Conservation (phyloP, 768 basidiomycete genomes). For the Lactarius trivialis region DNA sequence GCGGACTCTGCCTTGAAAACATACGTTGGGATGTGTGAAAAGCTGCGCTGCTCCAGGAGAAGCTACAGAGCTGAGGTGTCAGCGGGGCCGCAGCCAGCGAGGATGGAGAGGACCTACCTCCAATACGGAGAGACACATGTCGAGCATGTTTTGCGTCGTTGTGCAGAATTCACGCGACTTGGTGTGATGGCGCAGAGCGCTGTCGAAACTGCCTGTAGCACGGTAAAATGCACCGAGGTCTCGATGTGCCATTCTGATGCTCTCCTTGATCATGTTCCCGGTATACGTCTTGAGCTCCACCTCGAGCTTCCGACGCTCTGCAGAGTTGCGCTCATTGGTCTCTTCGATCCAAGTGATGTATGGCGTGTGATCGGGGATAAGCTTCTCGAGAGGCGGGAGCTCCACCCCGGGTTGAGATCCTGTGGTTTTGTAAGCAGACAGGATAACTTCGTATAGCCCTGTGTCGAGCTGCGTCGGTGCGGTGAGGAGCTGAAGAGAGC, state of each 20-base stretch:
- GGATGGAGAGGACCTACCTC: slow-evolving; percentile 44
- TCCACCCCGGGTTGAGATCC: slow-evolving; percentile 29
- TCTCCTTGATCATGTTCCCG: slow-evolving; percentile 98
- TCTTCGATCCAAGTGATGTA: slow-evolving; percentile 59
- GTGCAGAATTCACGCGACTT: slow-evolving; percentile 91
- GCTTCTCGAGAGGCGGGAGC: slow-evolving; percentile 42
- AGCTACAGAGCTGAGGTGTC: slow-evolving; percentile 44
- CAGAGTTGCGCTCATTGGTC: slow-evolving; percentile 52
- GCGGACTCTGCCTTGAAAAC: slow-evolving; percentile 95
- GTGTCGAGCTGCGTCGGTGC: slow-evolving; percentile 59
- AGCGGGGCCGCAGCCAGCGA: slow-evolving; percentile 1
- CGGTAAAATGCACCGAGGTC: slow-evolving; percentile 81
- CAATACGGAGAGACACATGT: slow-evolving; percentile 80
- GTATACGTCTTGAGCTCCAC: slow-evolving; percentile 92
- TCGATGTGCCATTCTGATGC: slow-evolving; percentile 88
- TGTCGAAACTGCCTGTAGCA: slow-evolving; percentile 60
- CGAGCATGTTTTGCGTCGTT: slow-evolving; percentile 85
- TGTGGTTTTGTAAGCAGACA: slow-evolving; percentile 50
- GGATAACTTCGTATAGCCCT: slow-evolving; percentile 44
- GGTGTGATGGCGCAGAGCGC: slow-evolving; percentile 76
- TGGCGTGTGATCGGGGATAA: slow-evolving; percentile 46
- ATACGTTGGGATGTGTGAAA: slow-evolving; percentile 83
- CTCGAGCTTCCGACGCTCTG: slow-evolving; percentile 80
- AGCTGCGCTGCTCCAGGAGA: slow-evolving; percentile 80
- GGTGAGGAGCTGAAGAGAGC: slow-evolving; percentile 53